Evolutionary conservation across 768 basidiomycete species (phyloP).

Genomic region (Wakefieldia striispora): DNA sequence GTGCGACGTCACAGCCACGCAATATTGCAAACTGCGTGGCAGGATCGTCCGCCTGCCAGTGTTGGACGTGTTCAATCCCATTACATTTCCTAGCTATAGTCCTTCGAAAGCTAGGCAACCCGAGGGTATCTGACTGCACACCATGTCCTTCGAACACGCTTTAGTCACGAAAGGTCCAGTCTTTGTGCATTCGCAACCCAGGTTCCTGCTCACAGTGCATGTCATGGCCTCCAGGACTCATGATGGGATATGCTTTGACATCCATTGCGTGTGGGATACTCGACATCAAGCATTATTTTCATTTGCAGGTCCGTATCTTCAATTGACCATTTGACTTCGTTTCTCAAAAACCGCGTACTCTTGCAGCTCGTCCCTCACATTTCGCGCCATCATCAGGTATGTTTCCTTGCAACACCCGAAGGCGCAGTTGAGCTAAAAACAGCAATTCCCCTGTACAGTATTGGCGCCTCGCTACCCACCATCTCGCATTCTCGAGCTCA

Average conservation of each 20-base stretch:
- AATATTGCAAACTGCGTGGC: background rate
- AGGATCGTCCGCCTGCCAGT: too few relatives aligned
- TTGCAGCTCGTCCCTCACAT: conserved; percentile 80
- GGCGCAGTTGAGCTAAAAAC: conserved; percentile 32
- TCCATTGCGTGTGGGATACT: conserved; percentile 78
- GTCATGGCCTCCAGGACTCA: conserved; percentile 53
- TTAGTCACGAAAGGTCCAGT: conserved; percentile 76
- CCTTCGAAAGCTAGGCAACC: too few relatives aligned
- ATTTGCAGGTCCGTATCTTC: conserved; percentile 61
- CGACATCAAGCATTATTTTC: conserved; percentile 86
- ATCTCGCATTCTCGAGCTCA: conserved; percentile 77
- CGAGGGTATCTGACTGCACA: background rate
- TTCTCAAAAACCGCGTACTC: conserved; percentile 7
- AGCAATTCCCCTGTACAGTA: conserved; percentile 51
- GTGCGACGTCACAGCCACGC: conserved; percentile 11
- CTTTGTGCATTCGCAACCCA: background rate
- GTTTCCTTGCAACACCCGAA: conserved; percentile 5
- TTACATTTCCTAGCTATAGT: too few relatives aligned
- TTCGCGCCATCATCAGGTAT: conserved; percentile 85
- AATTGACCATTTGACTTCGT: background rate
- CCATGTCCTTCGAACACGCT: conserved; percentile 82
- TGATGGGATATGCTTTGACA: conserved; percentile 66
- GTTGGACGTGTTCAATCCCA: too few relatives aligned
- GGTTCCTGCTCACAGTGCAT: background rate
- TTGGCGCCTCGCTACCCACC: conserved; percentile 77